Percentiles rank a stretch among this genome's conserved stretches.
These are phyloP conservation scores for Chalciporus piperatus DNA, from an alignment of 768 basidiomycete species.

Conservation along the genomic window DNA sequence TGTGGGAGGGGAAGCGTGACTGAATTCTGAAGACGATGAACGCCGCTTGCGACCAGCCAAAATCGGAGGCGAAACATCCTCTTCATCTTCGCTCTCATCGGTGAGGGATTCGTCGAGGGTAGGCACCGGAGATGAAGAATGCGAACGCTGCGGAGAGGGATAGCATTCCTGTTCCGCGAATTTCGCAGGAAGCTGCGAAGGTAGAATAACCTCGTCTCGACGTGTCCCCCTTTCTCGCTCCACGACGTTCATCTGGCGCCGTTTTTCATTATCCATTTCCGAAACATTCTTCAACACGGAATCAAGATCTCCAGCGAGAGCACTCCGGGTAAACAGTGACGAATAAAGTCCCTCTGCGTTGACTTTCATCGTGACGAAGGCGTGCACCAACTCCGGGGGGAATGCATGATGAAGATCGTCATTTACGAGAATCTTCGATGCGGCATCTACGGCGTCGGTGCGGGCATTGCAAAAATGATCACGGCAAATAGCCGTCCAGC, in stretches of 20 bases:
- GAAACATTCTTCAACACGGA: constrained; percentile 27
- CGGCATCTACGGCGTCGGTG: constrained; percentile 25
- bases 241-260: no score
- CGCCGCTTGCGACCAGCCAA: constrained; percentile 24
- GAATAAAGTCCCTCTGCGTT: constrained; percentile 30
- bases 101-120: constrained; percentile 2
- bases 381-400: constrained; percentile 9
- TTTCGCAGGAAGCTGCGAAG: no score
- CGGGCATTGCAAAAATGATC: constrained; percentile 23
- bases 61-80: constrained; percentile 7
- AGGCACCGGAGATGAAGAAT: constrained; percentile 6
- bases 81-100: constrained; percentile 18
- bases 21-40: neutral
- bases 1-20: no score
- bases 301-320: constrained; percentile 29
- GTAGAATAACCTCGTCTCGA: no score
- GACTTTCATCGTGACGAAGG: constrained; percentile 30
- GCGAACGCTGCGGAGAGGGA: constrained; percentile 18
- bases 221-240: no score
- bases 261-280: no score
- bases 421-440: constrained; percentile 24
- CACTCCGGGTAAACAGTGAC: constrained; percentile 25
- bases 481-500: constrained; percentile 46
- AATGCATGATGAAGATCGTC: constrained; percentile 12
- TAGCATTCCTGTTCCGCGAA: no score